These are phyloP conservation scores for Trichoderma atrobrunneum DNA, from an alignment of 2,329 filamentous ascomycete genomes.

Conservation along the genomic window DNA sequence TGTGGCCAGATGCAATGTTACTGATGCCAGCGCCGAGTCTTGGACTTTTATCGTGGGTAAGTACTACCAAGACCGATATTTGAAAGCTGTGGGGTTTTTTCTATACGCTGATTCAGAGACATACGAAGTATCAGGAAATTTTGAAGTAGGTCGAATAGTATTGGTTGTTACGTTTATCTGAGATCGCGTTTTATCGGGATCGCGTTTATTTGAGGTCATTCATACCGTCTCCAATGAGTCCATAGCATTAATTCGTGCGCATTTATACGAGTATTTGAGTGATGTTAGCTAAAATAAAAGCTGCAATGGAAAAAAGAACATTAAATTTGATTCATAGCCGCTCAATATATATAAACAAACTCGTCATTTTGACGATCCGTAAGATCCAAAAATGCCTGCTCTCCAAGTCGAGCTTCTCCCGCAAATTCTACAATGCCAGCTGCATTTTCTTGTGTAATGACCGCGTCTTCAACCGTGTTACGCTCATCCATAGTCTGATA, in stretches of 20 bases:
- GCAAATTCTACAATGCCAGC: not conserved
- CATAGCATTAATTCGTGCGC: not conserved
- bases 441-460: not conserved
- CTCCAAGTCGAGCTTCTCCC: constrained; percentile 41
- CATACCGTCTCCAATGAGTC: not conserved
- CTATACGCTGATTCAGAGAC: not conserved
- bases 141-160: not conserved
- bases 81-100: not conserved
- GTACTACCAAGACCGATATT: not conserved
- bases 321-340: not conserved
- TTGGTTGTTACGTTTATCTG: not conserved
- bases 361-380: constrained; percentile 67
- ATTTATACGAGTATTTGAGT: not conserved
- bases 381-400: constrained; percentile 56
- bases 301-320: not conserved
- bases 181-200: not conserved
- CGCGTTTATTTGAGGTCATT: not conserved
- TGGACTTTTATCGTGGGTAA: not conserved
- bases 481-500: not conserved
- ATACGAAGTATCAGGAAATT: not conserved
- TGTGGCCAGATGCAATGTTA: not conserved
- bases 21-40: not conserved
- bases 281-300: not conserved
- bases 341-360: constrained; percentile 61
- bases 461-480: not conserved